Evolutionary conservation across 2,329 filamentous ascomycete genomes (phyloP), one percentile per base, ranked within the genome.

Genomic region (Microcyclospora tardicrescens): DNA sequence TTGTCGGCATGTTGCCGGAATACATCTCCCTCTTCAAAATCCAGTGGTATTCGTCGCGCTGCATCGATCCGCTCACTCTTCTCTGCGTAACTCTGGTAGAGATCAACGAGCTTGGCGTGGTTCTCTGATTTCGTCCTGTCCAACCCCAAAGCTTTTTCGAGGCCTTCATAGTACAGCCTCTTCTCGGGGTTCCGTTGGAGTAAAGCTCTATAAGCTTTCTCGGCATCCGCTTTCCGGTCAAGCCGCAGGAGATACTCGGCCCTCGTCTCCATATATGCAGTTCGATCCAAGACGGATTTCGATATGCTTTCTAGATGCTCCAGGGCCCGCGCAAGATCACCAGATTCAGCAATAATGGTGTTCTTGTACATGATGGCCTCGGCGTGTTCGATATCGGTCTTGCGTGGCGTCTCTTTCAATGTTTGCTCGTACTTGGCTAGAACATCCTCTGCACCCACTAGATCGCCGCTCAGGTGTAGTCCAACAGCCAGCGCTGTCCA

Each of bases 401-500:
- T 80, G 10, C 78, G 73, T 1, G 86, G 85, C 9, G 79, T 74
- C 10, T 73, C 73, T 65, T 94, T 95, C 47, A 98, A 62, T 0
- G 89, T 96, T 45, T 91, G 85, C 62, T 98, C 91, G 61, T 89
- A 98, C 12, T 82, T 93, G 34, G 77, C 84, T 51, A 98, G 66
- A 31, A 94, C 83, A 53, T 86, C 85, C 65, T 98, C 91, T 24
- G 91, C 93, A 53, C 91, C 82, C 33, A 71, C 64, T 44, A 91
- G 69, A 56, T 93, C 83, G 1, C 89, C 91, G n/a, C 79, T 74
- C 37, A 98, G 71, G 55, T 98, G 91, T 58, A 94, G 78, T 28
- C 89, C 91, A 41, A 96, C 82, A 31, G 91, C 91, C 43, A 98
- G 67, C n/a, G 85, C 91, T 4, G 91, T 96, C 93, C 93, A 98